phyloP scores from a whole-genome alignment of 2,329 filamentous ascomycete species.

The Gliomastix tumulicola region DNA sequence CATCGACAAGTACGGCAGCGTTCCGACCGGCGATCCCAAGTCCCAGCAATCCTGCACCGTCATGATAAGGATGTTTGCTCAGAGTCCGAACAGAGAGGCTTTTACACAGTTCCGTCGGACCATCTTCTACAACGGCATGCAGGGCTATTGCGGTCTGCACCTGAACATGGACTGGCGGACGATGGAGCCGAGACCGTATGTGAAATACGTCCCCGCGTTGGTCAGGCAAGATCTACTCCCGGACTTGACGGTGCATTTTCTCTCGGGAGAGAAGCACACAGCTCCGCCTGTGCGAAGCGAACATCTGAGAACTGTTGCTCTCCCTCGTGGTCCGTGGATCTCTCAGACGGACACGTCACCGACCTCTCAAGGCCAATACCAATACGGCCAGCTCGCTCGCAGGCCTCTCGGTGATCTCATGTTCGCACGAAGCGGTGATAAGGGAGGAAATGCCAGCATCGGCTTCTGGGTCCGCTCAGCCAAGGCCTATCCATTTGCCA shows the following conservation, averaged over 20 bases:
- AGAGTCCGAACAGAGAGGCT: constrained; percentile 14
- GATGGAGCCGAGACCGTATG: constrained; percentile 20
- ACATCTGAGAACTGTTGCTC: neutral
- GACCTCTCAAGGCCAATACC: too few relatives aligned
- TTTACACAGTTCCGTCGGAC: constrained; percentile 11
- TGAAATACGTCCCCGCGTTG: constrained; percentile 23
- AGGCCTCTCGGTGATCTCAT: constrained; percentile 19
- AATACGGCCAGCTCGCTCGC: neutral
- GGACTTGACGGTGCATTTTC: constrained; percentile 11
- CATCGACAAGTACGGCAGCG: constrained; percentile 19
- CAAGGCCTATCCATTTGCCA: constrained; percentile 31
- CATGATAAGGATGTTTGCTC: constrained; percentile 31
- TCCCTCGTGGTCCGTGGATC: neutral
- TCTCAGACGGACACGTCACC: neutral
- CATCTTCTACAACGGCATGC: constrained; percentile 20
- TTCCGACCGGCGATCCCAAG: constrained; percentile 9
- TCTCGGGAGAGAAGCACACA: constrained; percentile 6
- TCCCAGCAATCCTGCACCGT: constrained; percentile 30
- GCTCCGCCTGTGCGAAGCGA: neutral
- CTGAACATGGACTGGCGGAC: constrained; percentile 26
- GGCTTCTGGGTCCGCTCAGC: constrained; percentile 26
- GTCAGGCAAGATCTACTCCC: constrained; percentile 6
- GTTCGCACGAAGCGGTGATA: constrained; percentile 23
- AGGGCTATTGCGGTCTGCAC: constrained; percentile 23
- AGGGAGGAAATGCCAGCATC: constrained; percentile 23